Base-by-base conservation (phyloP, 495 filamentous ascomycete genomes). In the Recurvomyces mirabilis region DNA sequence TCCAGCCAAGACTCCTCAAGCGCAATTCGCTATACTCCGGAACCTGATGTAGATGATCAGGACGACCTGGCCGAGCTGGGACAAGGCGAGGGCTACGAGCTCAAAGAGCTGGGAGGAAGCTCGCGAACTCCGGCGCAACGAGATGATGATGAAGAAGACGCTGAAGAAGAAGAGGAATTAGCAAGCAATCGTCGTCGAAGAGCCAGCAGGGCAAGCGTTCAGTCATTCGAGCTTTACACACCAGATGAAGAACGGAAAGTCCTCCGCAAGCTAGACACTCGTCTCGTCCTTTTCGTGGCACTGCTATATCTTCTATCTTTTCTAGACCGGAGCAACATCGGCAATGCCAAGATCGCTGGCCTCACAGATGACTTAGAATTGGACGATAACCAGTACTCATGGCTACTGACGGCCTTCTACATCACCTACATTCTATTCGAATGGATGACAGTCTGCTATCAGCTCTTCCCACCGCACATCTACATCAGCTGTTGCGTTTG, bases 231-330 rank as follows among this genome's bases (percentile, higher is more conserved):
- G 52, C 61, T 80, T 34, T 94, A 84, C 57, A 89, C 84, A 2
- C 63, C 65, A 0, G 77, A 85, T 25, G 84, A 93, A 56, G 87
- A 93, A 57, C 63, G 60, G 26, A 69, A 69, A 10, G 79, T 94
- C 11, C 67, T 87, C 33, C 72, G 67, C 54, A 82, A 77, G 53
- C 76, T 93, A 51, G 87, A 94, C 60, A 65, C 72, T 44, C 73
- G 68, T 40, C 66, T 94, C 47, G 84, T 93, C 14, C 59, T 83
- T 4, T 93, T 93, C 58, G 65, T 93, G 36, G 84, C 85, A 1
- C 52, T 85, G 24, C 66, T 93, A 18, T 94, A 93, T 57, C 70
- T 89, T 67, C 68, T 95, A 25, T 78, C 75, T 34, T 89, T 91
- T 59, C 59, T 88, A 42, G 83, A 88, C 58, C 70, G 83, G 51